Percentiles rank a stretch among this genome's conserved stretches.
Evolutionary conservation across 495 filamentous ascomycete genomes (phyloP).

Genomic region (Letharia columbiana): DNA sequence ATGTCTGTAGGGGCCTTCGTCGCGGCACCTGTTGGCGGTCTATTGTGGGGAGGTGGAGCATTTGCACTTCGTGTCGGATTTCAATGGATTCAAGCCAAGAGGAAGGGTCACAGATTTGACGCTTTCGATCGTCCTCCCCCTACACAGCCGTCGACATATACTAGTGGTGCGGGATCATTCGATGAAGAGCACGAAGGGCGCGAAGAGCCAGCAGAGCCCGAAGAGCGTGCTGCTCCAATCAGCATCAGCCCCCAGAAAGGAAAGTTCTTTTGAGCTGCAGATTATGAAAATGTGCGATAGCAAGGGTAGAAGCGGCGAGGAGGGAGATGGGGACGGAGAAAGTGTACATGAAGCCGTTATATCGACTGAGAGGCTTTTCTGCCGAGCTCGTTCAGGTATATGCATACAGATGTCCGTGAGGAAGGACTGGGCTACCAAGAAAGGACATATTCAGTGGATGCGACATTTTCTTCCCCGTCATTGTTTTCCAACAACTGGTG

Average conservation of each 20-base stretch:
- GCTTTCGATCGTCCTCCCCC: slow-evolving; percentile 50
- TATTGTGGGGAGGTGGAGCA: slow-evolving; percentile 59
- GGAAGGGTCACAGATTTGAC: slow-evolving; percentile 47
- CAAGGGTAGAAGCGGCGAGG: not conserved
- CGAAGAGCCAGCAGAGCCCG: slow-evolving; percentile 9
- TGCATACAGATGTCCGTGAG: not conserved
- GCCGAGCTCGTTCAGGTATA: not conserved
- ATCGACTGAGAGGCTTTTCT: not conserved
- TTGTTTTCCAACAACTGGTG: not conserved
- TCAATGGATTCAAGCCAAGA: slow-evolving; percentile 44
- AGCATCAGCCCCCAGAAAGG: slow-evolving; percentile 15
- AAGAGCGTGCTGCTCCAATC: slow-evolving; percentile 4
- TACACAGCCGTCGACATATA: slow-evolving; percentile 7
- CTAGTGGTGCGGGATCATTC: not conserved
- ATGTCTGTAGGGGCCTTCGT: slow-evolving; percentile 53
- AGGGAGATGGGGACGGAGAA: not conserved
- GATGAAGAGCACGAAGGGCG: slow-evolving; percentile 15
- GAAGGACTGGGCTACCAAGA: not conserved
- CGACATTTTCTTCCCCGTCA: not conserved
- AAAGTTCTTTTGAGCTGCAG: slow-evolving; percentile 19
- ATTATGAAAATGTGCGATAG: not conserved
- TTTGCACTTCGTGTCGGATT: slow-evolving; percentile 44
- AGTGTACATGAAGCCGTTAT: not conserved
- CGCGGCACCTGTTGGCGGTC: slow-evolving; percentile 61
- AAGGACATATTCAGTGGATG: not conserved